These are phyloP conservation scores for Syzygium aromaticum DNA, from an alignment of 345 rosid genomes.

Conservation along the genomic window DNA sequence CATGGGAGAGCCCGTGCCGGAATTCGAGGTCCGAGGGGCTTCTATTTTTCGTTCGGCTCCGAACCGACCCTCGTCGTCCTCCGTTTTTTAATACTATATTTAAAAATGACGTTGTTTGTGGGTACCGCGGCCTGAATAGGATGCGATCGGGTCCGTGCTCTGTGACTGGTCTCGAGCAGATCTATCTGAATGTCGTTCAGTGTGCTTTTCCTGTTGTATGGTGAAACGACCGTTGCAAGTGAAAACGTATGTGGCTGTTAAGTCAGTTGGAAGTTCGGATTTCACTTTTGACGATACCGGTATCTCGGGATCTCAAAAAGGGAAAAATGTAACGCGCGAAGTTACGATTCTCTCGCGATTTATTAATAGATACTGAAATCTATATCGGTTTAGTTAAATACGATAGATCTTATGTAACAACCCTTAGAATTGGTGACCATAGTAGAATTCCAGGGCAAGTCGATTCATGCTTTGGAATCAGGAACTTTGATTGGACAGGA, in stretches of 20 bases:
- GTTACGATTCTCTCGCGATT: rapidly evolving
- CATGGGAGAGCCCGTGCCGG: background rate
- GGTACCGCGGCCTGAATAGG: too few species aligned
- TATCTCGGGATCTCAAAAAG: background rate
- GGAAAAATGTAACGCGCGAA: background rate
- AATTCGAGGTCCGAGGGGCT: background rate
- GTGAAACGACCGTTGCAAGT: rapidly evolving
- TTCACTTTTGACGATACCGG: rapidly evolving
- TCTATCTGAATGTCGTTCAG: background rate
- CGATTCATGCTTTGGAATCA: background rate
- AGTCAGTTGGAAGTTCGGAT: background rate
- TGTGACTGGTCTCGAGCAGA: background rate
- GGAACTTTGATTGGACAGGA: background rate
- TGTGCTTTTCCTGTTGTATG: background rate
- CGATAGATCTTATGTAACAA: background rate
- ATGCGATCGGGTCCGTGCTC: background rate
- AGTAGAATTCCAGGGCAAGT: too few species aligned
- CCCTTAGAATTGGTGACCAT: background rate
- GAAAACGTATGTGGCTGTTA: background rate
- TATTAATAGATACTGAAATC: rapidly evolving
- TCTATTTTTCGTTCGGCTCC: background rate
- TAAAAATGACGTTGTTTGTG: too few species aligned
- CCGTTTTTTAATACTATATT: too few species aligned
- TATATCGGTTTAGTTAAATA: background rate
- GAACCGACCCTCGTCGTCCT: background rate